phyloP scores from a whole-genome alignment of 2,329 filamentous ascomycete genomes.

The Sporothrix sp. region DNA sequence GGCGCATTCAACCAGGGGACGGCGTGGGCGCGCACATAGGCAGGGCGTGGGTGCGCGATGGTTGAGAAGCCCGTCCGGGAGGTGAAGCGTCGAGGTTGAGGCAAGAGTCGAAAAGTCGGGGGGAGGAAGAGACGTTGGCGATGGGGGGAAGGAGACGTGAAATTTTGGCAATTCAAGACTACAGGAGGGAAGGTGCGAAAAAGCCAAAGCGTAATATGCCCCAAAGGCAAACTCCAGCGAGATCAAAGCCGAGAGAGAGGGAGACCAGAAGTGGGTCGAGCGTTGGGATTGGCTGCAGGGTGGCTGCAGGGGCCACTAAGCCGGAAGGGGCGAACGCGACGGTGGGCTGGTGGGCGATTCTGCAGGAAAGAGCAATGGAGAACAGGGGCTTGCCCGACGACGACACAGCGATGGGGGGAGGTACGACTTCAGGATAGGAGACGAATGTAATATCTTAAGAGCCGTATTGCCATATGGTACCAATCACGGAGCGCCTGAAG shows the following conservation, averaged over 20 bases:
- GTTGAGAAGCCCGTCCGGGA: not conserved
- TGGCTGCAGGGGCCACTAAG: constrained; percentile 9
- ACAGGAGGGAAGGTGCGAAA: constrained; percentile 1
- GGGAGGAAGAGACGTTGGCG: not conserved
- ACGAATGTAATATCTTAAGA: not conserved
- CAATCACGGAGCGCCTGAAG: too few relatives aligned
- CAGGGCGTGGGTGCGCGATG: not conserved
- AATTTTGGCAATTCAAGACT: constrained; percentile 15
- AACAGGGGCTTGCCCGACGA: not conserved
- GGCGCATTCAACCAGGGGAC: constrained; percentile 16
- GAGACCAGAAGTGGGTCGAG: constrained; percentile 2
- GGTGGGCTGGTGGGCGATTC: not conserved
- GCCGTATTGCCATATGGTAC: too few relatives aligned
- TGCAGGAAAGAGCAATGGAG: not conserved
- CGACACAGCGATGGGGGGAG: not conserved
- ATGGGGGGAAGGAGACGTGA: constrained; percentile 9
- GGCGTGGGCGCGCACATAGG: constrained; percentile 7
- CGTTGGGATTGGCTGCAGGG: constrained; percentile 2
- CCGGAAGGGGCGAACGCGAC: constrained; percentile 6
- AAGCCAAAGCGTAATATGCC: constrained; percentile 1
- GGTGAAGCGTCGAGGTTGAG: constrained; percentile 5
- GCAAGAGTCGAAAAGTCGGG: constrained; percentile 10
- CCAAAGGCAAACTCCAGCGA: constrained; percentile 6
- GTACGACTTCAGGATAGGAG: not conserved
- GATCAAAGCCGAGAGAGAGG: not conserved